Evolutionary conservation across 148 eudicot species (phyloP).

Genomic region (Rhododendron simsii): DNA sequence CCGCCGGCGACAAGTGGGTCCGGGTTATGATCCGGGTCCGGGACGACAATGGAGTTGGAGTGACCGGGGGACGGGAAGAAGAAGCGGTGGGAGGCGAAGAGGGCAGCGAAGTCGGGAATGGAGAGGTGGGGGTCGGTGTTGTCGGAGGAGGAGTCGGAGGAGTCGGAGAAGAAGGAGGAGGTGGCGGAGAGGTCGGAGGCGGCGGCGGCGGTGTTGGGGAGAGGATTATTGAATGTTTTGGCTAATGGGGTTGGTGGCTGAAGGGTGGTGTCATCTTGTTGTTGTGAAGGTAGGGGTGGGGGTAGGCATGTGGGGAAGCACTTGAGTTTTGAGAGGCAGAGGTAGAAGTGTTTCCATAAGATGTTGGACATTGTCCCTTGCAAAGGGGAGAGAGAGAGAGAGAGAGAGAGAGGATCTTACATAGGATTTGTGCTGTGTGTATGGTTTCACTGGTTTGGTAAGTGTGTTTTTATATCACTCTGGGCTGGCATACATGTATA

Average conservation of each 20-base stretch:
- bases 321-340: conserved; percentile 51
- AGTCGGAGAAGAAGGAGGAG: conserved; percentile 11
- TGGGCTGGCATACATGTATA: no score
- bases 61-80: conserved; percentile 66
- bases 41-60: conserved; percentile 60
- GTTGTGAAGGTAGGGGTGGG: conserved; percentile 21
- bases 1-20: background rate
- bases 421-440: background rate
- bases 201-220: conserved; percentile 16
- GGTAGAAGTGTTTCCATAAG: conserved; percentile 43
- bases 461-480: background rate
- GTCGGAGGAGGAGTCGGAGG: conserved; percentile 12
- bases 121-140: conserved; percentile 1
- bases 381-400: background rate
- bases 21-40: background rate
- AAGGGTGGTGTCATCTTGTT: background rate
- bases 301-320: conserved; percentile 34
- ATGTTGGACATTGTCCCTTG: conserved; percentile 34
- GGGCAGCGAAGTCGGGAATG: conserved; percentile 32
- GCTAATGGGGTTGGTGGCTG: conserved; percentile 5
- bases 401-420: background rate
- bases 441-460: background rate
- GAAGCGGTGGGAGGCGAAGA: conserved; percentile 57
- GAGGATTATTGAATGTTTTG: conserved; percentile 29
- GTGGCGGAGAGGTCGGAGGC: conserved; percentile 14